Evolutionary conservation across 2,329 filamentous ascomycete species (phyloP).

Genomic region (Chaetomium sp.): DNA sequence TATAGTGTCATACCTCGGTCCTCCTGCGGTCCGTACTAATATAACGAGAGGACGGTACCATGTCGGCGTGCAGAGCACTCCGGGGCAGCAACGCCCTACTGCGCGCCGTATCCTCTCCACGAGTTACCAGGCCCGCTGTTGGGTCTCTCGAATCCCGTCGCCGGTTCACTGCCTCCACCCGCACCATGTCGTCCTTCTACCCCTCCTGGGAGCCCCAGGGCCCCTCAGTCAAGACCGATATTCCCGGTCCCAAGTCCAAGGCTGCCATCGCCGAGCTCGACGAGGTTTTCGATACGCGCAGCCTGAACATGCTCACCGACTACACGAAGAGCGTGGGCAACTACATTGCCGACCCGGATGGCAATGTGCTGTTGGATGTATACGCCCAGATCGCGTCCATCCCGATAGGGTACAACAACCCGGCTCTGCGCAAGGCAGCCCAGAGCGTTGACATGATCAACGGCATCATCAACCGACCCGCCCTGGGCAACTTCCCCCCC

Average conservation of each 20-base stretch:
- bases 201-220: constrained; percentile 50
- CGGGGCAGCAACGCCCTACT: constrained; percentile 28
- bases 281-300: constrained; percentile 81
- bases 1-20: too few relatives aligned
- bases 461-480: constrained; percentile 83
- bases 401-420: constrained; percentile 91
- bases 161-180: constrained; percentile 34
- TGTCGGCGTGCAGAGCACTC: constrained; percentile 27
- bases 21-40: too few relatives aligned
- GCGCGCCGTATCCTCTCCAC: constrained; percentile 24
- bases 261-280: constrained; percentile 69
- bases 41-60: too few relatives aligned
- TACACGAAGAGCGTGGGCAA: constrained; percentile 77
- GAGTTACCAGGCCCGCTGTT: constrained; percentile 21
- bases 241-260: constrained; percentile 77
- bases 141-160: constrained; percentile 30
- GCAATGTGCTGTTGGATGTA: constrained; percentile 73
- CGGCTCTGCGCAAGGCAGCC: constrained; percentile 68
- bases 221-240: constrained; percentile 58
- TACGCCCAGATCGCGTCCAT: constrained; percentile 94
- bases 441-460: constrained; percentile 76
- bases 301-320: constrained; percentile 79
- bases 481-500: constrained; percentile 87
- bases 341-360: constrained; percentile 74
- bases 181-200: constrained; percentile 38